Evolutionary conservation across 208 protist species (phyloP).

Genomic region (Naegleria fowleri): DNA sequence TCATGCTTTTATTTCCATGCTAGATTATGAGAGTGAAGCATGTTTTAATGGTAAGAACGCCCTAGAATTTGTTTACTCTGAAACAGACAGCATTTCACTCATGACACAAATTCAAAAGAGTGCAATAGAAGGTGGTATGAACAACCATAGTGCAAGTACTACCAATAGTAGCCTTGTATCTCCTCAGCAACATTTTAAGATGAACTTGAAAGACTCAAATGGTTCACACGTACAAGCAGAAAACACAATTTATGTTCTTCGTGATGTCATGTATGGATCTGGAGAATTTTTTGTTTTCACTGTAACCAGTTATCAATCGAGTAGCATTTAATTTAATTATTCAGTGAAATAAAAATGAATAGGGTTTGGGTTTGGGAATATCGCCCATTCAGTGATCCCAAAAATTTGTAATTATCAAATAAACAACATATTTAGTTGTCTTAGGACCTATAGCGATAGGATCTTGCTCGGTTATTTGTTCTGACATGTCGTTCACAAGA

Average conservation of each 20-base stretch:
- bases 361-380: too few relatives aligned
- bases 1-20: neutral
- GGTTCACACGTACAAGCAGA: neutral
- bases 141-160: neutral
- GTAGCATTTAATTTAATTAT: too few relatives aligned
- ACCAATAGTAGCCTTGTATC: neutral
- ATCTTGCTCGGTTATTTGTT: too few relatives aligned
- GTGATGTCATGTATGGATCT: neutral
- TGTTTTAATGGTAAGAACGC: neutral
- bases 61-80: neutral
- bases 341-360: too few relatives aligned
- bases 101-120: neutral
- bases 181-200: neutral
- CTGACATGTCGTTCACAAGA: too few relatives aligned
- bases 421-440: too few relatives aligned
- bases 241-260: neutral
- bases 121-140: neutral
- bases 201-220: neutral
- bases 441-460: too few relatives aligned
- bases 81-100: neutral
- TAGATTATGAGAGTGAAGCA: neutral
- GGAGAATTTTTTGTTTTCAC: neutral
- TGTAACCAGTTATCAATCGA: neutral
- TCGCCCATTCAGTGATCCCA: too few relatives aligned
- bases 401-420: too few relatives aligned